phyloP scores from a whole-genome alignment of 331 rosid genomes.

The Prunus yedoensis region DNA sequence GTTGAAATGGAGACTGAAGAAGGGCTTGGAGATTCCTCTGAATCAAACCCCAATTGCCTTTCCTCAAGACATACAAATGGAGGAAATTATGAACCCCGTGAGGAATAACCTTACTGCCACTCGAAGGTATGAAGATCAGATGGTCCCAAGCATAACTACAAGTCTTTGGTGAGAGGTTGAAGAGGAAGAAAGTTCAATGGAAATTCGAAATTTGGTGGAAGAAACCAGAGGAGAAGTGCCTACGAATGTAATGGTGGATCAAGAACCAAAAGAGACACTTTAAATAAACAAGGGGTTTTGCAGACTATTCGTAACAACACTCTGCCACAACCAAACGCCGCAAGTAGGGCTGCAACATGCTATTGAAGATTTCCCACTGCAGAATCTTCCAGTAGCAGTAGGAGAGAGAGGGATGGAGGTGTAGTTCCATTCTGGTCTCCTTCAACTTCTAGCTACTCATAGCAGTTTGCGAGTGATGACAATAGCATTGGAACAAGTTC shows the following conservation, averaged over 20 bases:
- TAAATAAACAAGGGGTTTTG: conserved; percentile 34
- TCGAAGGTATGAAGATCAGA: conserved; percentile 74
- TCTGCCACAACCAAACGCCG: conserved; percentile 25
- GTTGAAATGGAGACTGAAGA: conserved; percentile 85
- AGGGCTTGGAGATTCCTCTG: conserved; percentile 91
- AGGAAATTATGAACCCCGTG: conserved; percentile 52
- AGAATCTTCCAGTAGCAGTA: conserved; percentile 66
- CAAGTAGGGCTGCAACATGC: conserved; percentile 32
- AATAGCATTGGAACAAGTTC: conserved; percentile 60
- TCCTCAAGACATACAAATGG: conserved; percentile 78
- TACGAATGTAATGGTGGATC: conserved; percentile 38
- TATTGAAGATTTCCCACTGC: conserved; percentile 68
- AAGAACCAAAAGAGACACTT: conserved; percentile 42
- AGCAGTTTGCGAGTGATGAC: conserved; percentile 78
- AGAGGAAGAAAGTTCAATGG: conserved; percentile 65
- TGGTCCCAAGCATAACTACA: conserved; percentile 86
- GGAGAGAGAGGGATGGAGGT: conserved; percentile 86
- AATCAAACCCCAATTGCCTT: conserved; percentile 56
- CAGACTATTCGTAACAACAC: conserved; percentile 35
- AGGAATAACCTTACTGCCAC: conserved; percentile 46
- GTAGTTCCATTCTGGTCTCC: conserved; percentile 92
- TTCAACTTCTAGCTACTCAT: conserved; percentile 56
- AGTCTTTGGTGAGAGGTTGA: conserved; percentile 61
- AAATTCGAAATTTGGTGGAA: conserved; percentile 37
- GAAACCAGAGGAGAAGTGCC: conserved; percentile 85